These are phyloP conservation scores for Citrus unshiu DNA, from an alignment of 345 rosid genomes.

Conservation along the genomic window DNA sequence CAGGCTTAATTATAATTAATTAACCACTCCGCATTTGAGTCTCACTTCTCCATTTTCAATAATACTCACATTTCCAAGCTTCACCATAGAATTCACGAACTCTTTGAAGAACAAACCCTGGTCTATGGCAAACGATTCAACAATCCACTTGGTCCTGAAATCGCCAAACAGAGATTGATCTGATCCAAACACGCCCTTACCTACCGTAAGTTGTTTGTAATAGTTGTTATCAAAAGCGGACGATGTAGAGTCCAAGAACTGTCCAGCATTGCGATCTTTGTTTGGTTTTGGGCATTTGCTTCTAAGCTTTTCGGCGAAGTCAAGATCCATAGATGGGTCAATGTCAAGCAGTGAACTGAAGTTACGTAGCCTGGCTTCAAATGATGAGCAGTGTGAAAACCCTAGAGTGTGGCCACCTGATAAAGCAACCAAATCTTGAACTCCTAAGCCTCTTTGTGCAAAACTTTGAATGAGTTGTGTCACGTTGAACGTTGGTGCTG, in stretches of 20 bases:
- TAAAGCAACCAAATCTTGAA: slow-evolving; percentile 74
- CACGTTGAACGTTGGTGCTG: slow-evolving; percentile 67
- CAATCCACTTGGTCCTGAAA: slow-evolving; percentile 55
- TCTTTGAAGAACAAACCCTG: slow-evolving; percentile 62
- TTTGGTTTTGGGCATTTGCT: slow-evolving; percentile 46
- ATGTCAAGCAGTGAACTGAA: slow-evolving; percentile 51
- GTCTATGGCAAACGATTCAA: slow-evolving; percentile 52
- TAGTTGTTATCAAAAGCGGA: slow-evolving; percentile 62
- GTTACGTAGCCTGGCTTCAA: slow-evolving; percentile 52
- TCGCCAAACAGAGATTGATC: slow-evolving; percentile 57
- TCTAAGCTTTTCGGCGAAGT: slow-evolving; percentile 40
- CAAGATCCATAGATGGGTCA: slow-evolving; percentile 59
- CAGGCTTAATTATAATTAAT: background rate
- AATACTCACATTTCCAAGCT: slow-evolving; percentile 66
- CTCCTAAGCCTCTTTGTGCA: slow-evolving; percentile 54
- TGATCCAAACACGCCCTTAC: slow-evolving; percentile 63
- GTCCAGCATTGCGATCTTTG: slow-evolving; percentile 52
- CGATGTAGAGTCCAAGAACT: slow-evolving; percentile 58
- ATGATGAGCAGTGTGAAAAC: slow-evolving; percentile 85
- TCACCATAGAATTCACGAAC: slow-evolving; percentile 67
- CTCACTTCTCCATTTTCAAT: slow-evolving; percentile 66
- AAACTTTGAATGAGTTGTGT: slow-evolving; percentile 72
- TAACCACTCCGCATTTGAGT: slow-evolving; percentile 35
- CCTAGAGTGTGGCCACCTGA: slow-evolving; percentile 84
- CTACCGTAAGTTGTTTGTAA: slow-evolving; percentile 51